Evolutionary conservation across 2,329 filamentous ascomycete genomes (phyloP).

Genomic region (Neofusicoccum parvum): DNA sequence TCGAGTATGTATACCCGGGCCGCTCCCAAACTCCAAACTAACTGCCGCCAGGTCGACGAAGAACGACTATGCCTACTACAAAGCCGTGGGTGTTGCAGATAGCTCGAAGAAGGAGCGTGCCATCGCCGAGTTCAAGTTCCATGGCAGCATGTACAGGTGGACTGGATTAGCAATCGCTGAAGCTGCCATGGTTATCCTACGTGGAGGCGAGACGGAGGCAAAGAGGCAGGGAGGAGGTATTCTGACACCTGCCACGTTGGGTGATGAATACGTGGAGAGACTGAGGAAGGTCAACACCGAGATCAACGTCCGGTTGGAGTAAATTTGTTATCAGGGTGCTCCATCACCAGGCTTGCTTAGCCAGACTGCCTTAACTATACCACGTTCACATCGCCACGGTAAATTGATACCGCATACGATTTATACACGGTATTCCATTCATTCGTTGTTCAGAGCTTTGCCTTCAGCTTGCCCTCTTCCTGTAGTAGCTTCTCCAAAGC

Average conservation of each 20-base stretch:
- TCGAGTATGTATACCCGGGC: slow-evolving; percentile 37
- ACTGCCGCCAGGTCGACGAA: slow-evolving; percentile 52
- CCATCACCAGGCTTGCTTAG: too few relatives aligned
- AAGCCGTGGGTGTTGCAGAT: slow-evolving; percentile 63
- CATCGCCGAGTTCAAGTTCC: slow-evolving; percentile 57
- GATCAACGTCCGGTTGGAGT: slow-evolving; percentile 12
- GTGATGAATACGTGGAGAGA: slow-evolving; percentile 64
- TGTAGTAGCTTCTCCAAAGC: slow-evolving; percentile 44
- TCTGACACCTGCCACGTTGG: slow-evolving; percentile 72
- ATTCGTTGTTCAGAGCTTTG: slow-evolving; percentile 41
- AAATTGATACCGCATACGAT: neutral
- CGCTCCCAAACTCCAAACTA: neutral
- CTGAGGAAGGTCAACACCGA: slow-evolving; percentile 10
- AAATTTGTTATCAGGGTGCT: neutral
- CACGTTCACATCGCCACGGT: neutral
- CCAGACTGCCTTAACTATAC: neutral
- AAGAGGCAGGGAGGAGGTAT: slow-evolving; percentile 65
- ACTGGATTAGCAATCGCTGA: slow-evolving; percentile 67
- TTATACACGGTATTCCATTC: neutral
- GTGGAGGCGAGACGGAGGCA: slow-evolving; percentile 48
- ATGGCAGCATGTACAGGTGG: slow-evolving; percentile 67
- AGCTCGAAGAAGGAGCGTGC: slow-evolving; percentile 53
- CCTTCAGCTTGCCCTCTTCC: slow-evolving; percentile 38
- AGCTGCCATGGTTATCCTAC: slow-evolving; percentile 65
- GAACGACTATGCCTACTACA: slow-evolving; percentile 65